Percentiles rank a stretch among this genome's conserved stretches.
Evolutionary conservation across 2,329 filamentous ascomycete species (phyloP).

Genomic region (Monilinia laxa): DNA sequence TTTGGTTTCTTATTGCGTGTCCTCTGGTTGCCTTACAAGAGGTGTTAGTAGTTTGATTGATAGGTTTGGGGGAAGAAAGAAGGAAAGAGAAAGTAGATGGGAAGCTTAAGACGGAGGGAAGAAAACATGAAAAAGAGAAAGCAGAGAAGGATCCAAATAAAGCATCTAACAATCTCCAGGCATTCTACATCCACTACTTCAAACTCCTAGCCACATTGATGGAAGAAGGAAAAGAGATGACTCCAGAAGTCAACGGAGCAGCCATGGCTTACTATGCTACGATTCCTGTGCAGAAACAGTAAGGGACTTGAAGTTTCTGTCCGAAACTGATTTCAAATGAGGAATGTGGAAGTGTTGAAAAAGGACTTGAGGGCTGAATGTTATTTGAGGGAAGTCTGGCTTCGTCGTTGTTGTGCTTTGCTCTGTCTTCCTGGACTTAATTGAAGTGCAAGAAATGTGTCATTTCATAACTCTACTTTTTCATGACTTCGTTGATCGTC

Average conservation of each 20-base stretch:
- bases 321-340: neutral
- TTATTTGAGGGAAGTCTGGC: no score
- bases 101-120: neutral
- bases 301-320: neutral
- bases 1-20: neutral
- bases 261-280: constrained; percentile 24
- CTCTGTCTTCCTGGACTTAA: no score
- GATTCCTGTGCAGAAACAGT: constrained; percentile 8
- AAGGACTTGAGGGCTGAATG: no score
- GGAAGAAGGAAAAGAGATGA: constrained; percentile 19
- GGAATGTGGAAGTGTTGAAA: neutral
- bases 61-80: neutral
- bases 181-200: constrained; percentile 23
- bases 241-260: constrained; percentile 10
- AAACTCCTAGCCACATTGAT: constrained; percentile 13
- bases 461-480: no score
- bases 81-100: no score
- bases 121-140: neutral
- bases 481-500: no score
- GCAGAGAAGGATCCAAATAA: neutral
- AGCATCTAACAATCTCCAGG: neutral
- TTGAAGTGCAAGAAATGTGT: no score
- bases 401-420: no score
- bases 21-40: neutral
- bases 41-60: neutral